A percentile compares a stretch with the other conserved stretches of the same genome.
Evolutionary conservation across 352 stramenopile genomes (phyloP).

Genomic region (Phytophthora ramorum): DNA sequence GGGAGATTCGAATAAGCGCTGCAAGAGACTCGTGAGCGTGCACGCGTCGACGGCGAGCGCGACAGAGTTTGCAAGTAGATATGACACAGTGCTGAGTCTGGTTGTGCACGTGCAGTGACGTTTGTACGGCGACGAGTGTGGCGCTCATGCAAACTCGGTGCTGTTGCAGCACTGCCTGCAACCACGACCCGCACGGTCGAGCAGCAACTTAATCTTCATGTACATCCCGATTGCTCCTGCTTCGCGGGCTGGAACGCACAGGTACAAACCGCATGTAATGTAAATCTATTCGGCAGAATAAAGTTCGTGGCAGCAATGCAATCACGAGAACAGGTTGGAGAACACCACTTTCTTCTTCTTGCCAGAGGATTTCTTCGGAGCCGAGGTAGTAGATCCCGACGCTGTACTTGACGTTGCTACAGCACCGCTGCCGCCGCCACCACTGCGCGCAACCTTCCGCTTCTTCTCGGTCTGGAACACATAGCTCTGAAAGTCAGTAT

Average conservation of each 20-base stretch:
- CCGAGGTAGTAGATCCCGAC: constrained; percentile 1
- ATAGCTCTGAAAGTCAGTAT: constrained; percentile 6
- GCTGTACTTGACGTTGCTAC: not conserved
- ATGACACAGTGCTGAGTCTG: too few relatives aligned
- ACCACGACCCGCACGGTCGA: too few relatives aligned
- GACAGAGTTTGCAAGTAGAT: too few relatives aligned
- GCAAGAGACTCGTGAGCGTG: too few relatives aligned
- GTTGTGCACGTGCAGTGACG: too few relatives aligned
- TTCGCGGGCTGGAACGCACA: not conserved
- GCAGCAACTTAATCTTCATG: too few relatives aligned
- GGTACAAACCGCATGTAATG: constrained; percentile 3
- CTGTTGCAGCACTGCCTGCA: too few relatives aligned
- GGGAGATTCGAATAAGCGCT: too few relatives aligned
- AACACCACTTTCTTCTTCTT: constrained; percentile 90
- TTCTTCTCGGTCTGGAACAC: constrained; percentile 67
- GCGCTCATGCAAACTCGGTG: too few relatives aligned
- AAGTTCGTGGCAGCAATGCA: constrained; percentile 3
- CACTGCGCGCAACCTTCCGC: constrained; percentile 45
- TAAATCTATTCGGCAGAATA: constrained; percentile 31
- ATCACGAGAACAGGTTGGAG: constrained; percentile 72
- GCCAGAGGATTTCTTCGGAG: constrained; percentile 29
- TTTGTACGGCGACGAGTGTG: too few relatives aligned
- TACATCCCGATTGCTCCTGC: not conserved
- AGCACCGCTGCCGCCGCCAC: constrained; percentile 1
- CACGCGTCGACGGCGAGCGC: too few relatives aligned